Evolutionary conservation across 192 early-diverging fungal genomes (phyloP).

Genomic region (Entomortierella parvispora): DNA sequence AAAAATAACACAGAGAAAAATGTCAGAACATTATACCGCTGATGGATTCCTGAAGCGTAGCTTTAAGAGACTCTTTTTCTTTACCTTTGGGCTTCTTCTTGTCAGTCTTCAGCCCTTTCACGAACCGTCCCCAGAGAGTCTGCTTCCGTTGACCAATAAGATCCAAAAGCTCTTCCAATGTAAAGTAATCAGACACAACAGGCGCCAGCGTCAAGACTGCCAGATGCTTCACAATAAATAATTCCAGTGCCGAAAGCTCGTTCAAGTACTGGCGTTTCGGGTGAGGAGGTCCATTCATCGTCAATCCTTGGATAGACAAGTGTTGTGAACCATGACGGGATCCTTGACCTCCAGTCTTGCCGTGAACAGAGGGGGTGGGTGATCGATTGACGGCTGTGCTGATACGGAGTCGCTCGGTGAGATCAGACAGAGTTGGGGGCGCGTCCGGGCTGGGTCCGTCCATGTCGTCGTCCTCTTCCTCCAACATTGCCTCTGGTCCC

Average conservation of each 20-base stretch:
- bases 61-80: too few species aligned
- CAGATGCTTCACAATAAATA: slow-evolving; percentile 85
- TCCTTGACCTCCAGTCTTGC: not conserved
- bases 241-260: slow-evolving; percentile 81
- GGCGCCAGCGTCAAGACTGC: slow-evolving; percentile 81
- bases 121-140: slow-evolving; percentile 80
- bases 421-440: slow-evolving; percentile 25
- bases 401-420: slow-evolving; percentile 38
- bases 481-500: slow-evolving; percentile 3
- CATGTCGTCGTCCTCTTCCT: slow-evolving; percentile 12
- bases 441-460: slow-evolving; percentile 11
- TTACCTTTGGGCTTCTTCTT: slow-evolving; percentile 56
- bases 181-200: slow-evolving; percentile 74
- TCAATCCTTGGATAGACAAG: not conserved
- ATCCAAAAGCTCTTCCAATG: slow-evolving; percentile 78
- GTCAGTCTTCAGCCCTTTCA: slow-evolving; percentile 70
- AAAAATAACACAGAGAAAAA: not conserved
- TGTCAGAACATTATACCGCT: too few species aligned
- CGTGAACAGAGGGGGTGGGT: slow-evolving; percentile 11
- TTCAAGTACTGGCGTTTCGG: slow-evolving; percentile 61
- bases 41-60: too few species aligned
- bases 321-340: slow-evolving; percentile 19
- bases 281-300: slow-evolving; percentile 5
- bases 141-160: slow-evolving; percentile 81
- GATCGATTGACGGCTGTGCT: slow-evolving; percentile 46